Evolutionary conservation across 2,329 filamentous ascomycete genomes (phyloP).

Genomic region (Apiospora hydei): DNA sequence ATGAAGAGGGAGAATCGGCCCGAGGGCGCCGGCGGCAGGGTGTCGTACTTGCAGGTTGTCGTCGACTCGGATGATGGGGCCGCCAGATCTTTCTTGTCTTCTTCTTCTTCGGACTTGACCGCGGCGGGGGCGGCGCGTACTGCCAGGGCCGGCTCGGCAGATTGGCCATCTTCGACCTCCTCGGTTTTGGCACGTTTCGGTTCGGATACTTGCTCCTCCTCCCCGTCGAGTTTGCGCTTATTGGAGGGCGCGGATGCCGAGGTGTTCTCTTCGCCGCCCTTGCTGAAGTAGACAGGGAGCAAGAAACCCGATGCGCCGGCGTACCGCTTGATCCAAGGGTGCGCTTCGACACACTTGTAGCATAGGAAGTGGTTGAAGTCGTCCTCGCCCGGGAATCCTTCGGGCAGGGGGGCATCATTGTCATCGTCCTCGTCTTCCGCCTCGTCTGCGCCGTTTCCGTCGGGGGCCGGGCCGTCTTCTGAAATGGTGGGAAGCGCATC

Average conservation of each 20-base stretch:
- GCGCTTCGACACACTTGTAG: constrained; percentile 88
- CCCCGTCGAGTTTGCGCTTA: constrained; percentile 73
- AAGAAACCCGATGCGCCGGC: constrained; percentile 83
- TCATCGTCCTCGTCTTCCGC: constrained; percentile 51
- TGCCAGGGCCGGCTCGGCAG: not conserved
- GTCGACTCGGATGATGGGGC: not conserved
- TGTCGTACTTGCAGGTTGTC: constrained; percentile 63
- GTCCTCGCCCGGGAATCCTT: constrained; percentile 88
- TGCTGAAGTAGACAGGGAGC: constrained; percentile 66
- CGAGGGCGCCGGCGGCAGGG: constrained; percentile 62
- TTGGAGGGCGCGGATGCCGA: constrained; percentile 46
- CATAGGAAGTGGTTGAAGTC: constrained; percentile 91
- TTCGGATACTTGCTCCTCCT: constrained; percentile 42
- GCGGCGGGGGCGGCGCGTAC: constrained; percentile 25
- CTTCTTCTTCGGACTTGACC: constrained; percentile 34
- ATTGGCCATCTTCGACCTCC: constrained; percentile 31
- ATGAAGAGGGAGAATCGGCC: constrained; percentile 83
- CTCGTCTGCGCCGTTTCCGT: not conserved
- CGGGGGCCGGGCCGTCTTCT: constrained; percentile 48
- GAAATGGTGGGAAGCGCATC: constrained; percentile 55
- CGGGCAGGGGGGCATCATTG: constrained; percentile 73
- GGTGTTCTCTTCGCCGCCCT: constrained; percentile 27
- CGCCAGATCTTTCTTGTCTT: constrained; percentile 24
- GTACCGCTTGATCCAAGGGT: constrained; percentile 92
- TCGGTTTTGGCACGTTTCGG: constrained; percentile 63